Percentiles rank a stretch among this genome's conserved stretches.
phyloP scores from a whole-genome alignment of 768 basidiomycete species.

The Mycena albidolilacea region DNA sequence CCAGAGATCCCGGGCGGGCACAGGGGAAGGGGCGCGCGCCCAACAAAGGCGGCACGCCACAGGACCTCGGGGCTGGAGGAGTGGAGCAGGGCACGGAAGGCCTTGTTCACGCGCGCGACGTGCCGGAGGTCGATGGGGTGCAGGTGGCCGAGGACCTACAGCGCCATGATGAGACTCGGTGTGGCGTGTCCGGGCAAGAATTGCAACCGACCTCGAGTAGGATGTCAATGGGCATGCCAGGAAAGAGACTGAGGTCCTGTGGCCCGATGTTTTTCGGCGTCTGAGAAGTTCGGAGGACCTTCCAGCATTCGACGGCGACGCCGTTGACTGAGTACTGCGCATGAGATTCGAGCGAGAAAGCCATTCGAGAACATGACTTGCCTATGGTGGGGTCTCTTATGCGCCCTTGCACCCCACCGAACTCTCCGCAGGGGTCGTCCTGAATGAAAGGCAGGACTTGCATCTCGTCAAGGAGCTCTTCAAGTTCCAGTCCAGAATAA shows the following conservation, averaged over 20 bases:
- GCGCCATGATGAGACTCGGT: too few species aligned
- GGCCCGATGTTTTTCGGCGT: background rate
- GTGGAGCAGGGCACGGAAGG: conserved; percentile 46
- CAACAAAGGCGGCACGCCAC: conserved; percentile 46
- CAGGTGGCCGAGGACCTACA: conserved; percentile 46
- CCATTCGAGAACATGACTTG: background rate
- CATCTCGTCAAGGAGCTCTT: background rate
- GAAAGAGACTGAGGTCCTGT: conserved; percentile 27
- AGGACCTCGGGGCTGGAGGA: conserved; percentile 37
- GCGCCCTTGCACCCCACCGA: background rate
- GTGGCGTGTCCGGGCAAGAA: too few species aligned
- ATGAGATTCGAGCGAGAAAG: background rate
- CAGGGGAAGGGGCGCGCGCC: conserved; percentile 35
- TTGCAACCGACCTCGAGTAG: conserved; percentile 26
- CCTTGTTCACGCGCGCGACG: conserved; percentile 48
- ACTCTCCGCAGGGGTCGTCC: conserved; percentile 18
- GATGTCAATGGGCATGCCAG: conserved; percentile 33
- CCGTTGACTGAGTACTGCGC: conserved; percentile 19
- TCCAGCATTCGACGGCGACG: conserved; percentile 33
- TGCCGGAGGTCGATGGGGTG: conserved; percentile 55
- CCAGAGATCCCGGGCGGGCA: conserved; percentile 42
- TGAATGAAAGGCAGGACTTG: conserved; percentile 14
- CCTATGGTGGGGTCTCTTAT: background rate
- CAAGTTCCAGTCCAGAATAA: background rate
- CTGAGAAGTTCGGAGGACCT: conserved; percentile 19